These are phyloP conservation scores for Clohesyomyces aquaticus DNA, from an alignment of 495 filamentous ascomycete species.

Conservation along the genomic window DNA sequence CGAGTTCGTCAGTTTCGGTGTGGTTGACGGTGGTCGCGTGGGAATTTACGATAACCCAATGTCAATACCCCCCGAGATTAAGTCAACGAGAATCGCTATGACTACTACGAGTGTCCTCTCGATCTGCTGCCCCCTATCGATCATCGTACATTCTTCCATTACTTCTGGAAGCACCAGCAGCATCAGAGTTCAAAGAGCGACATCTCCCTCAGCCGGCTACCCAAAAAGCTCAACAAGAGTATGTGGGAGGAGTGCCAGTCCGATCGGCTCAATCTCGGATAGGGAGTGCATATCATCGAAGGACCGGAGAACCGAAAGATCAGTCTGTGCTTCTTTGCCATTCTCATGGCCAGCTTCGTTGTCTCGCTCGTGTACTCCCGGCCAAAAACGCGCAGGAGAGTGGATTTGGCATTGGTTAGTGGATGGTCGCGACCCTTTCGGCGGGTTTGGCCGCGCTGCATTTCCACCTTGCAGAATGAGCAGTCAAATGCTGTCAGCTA, in stretches of 20 bases:
- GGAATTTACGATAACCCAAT: conserved; percentile 6
- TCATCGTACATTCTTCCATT: conserved; percentile 16
- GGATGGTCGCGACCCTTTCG: conserved; percentile 7
- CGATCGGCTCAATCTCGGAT: not conserved
- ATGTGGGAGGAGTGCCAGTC: not conserved
- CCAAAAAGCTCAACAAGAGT: conserved; percentile 1
- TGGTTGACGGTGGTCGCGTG: conserved; percentile 5
- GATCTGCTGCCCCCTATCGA: conserved; percentile 14
- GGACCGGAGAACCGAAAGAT: conserved; percentile 7
- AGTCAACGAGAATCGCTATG: not conserved
- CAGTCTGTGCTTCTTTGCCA: conserved; percentile 3
- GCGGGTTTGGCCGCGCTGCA: conserved; percentile 1
- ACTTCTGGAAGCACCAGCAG: conserved; percentile 15
- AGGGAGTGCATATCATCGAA: conserved; percentile 10
- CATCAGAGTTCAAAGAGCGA: not conserved
- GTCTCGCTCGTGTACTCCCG: not conserved
- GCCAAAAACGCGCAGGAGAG: conserved; percentile 2
- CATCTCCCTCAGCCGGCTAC: conserved; percentile 7
- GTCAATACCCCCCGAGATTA: not conserved
- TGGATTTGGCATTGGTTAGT: conserved; percentile 14
- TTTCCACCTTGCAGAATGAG: conserved; percentile 4
- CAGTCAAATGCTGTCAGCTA: not conserved
- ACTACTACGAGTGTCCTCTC: conserved; percentile 7
- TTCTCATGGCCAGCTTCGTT: conserved; percentile 3
- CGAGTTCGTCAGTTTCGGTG: conserved; percentile 11